Evolutionary conservation across 495 filamentous ascomycete genomes (phyloP), one percentile per base, ranked within the genome.

Genomic region (Symbiotaphrina buchneri): DNA sequence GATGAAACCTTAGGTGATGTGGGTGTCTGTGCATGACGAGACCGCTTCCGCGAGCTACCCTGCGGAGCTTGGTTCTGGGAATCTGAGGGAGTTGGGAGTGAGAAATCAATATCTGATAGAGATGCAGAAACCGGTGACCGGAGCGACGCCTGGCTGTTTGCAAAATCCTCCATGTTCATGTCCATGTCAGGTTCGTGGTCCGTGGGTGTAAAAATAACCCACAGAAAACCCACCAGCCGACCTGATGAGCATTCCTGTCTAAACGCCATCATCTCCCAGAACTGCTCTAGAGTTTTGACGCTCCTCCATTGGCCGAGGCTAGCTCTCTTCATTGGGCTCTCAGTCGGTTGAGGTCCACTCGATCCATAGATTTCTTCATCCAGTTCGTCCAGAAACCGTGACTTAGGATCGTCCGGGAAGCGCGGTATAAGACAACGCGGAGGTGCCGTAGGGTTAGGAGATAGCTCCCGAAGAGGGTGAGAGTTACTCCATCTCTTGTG

Each of bases 261-360:
- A 44, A 80, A 94, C 10, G 82, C 74, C 87, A 99, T 95, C 67
- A 87, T 73, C 34, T 99, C 87, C 87, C 87, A 99, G 49, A 99
- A 99, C 39, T 85, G 72, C 19, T 84, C 81, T 19, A 95, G 48
- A 0, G 72, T 74, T 39, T 56, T 68, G 11, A 93, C 72, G 40
- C 72, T 82, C 41, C 65, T 73, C 87, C 87, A 99, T 30, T 65
- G 54, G 0, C 75, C 80, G 10, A 60, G 58, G 13, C 47, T 45
- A 3, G 54, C 38, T n/a, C 50, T 40, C 19, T 46, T 50, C 2
- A 24, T 28, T 10, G 45, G 43, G 13, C 44, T 52, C 22, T 35
- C 41, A 31, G 53, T 53, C 27, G 46, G 42, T 21, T 56, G 55
- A 13, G 52, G 43, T n/a, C 41, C 33, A 6, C 41, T 36, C 13